Evolutionary conservation across 192 early-diverging fungal species (phyloP).

Genomic region (Gaertneriomyces sp.): DNA sequence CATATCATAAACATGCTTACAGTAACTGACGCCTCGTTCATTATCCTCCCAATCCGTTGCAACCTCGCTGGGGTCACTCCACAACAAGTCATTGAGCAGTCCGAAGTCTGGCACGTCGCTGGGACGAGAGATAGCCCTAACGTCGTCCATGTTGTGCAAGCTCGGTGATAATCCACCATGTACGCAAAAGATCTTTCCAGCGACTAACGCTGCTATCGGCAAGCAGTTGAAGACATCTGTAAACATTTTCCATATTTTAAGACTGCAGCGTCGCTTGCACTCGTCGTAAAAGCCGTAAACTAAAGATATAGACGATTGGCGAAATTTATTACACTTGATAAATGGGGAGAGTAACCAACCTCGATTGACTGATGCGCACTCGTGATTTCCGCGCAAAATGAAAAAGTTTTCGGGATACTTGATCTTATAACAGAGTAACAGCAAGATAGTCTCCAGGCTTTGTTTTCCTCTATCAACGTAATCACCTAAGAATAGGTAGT

Average conservation of each 20-base stretch:
- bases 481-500: constrained; percentile 91
- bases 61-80: constrained; percentile 87
- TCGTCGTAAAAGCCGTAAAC: constrained; percentile 98
- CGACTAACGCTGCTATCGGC: constrained; percentile 88
- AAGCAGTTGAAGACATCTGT: constrained; percentile 91
- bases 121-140: constrained; percentile 73
- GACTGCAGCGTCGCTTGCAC: constrained; percentile 81
- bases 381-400: constrained; percentile 94
- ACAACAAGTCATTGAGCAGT: constrained; percentile 79
- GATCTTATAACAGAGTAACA: constrained; percentile 94
- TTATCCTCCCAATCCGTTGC: constrained; percentile 80
- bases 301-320: constrained; percentile 22
- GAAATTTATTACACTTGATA: not conserved
- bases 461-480: constrained; percentile 98
- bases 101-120: constrained; percentile 91
- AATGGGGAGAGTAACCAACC: constrained; percentile 37
- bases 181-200: constrained; percentile 91
- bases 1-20: constrained; percentile 23
- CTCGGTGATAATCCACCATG: constrained; percentile 87
- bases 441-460: constrained; percentile 87
- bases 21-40: constrained; percentile 93
- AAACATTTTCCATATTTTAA: constrained; percentile 91
- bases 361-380: constrained; percentile 87
- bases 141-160: constrained; percentile 74
- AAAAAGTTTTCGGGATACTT: constrained; percentile 98